Percentiles rank a stretch among this genome's conserved stretches.
Evolutionary conservation across 2,329 filamentous ascomycete genomes (phyloP).

Genomic region (Coniochaeta sp.): DNA sequence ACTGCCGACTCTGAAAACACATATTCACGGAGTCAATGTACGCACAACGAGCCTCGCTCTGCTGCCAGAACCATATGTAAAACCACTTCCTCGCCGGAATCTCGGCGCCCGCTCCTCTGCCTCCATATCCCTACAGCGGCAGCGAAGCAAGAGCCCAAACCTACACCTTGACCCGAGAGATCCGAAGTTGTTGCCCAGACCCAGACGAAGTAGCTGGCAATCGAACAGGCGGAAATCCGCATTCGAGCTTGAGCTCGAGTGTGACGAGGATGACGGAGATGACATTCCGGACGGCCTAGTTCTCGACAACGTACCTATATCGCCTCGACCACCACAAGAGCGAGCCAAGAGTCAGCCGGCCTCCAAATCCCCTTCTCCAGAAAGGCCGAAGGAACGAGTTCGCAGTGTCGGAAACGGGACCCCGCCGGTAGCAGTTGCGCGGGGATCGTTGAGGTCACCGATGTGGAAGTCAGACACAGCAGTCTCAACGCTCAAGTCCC

Average conservation of each 20-base stretch:
- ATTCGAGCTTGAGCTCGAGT: conserved; percentile 67
- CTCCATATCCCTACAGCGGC: conserved; percentile 31
- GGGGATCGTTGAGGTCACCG: conserved; percentile 52
- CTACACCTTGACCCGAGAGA: conserved; percentile 37
- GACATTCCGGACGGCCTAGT: conserved; percentile 73
- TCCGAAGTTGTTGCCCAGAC: conserved; percentile 28
- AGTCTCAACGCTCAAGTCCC: conserved; percentile 19
- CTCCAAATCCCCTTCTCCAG: conserved; percentile 47
- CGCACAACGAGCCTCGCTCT: conserved; percentile 38
- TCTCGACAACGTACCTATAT: conserved; percentile 76
- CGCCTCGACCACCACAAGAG: conserved; percentile 56
- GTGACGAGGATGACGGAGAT: conserved; percentile 67
- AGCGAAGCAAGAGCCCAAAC: conserved; percentile 44
- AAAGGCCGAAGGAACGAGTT: conserved; percentile 42
- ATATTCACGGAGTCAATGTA: conserved; percentile 38
- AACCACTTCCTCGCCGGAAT: conserved; percentile 21
- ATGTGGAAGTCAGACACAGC: conserved; percentile 41
- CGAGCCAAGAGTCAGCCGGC: conserved; percentile 44
- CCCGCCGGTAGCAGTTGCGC: conserved; percentile 48
- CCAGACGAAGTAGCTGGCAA: conserved; percentile 64
- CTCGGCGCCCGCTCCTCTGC: conserved; percentile 30
- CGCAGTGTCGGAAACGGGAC: conserved; percentile 58
- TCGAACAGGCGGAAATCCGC: conserved; percentile 59
- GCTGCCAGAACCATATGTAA: conserved; percentile 19
- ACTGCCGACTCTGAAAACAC: conserved; percentile 36